Percentiles rank a stretch among this genome's conserved stretches.
phyloP scores from a whole-genome alignment of 2,329 filamentous ascomycete species.

The Lasiodiplodia citricola region DNA sequence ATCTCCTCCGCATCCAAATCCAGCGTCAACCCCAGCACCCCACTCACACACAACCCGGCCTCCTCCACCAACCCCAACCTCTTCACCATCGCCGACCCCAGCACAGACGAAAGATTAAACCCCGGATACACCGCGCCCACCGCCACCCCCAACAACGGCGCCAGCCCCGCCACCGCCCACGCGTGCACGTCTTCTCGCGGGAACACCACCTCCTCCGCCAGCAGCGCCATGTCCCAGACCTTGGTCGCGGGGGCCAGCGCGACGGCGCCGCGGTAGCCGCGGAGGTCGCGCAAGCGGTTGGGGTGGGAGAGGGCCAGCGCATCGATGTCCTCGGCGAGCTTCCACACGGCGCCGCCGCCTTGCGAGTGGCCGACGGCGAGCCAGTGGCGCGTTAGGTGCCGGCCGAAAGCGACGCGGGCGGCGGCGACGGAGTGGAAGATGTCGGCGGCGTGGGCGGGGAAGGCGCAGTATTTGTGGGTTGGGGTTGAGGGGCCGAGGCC shows the following conservation, averaged over 20 bases:
- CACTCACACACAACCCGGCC: background rate
- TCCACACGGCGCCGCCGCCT: background rate
- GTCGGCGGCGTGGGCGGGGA: background rate
- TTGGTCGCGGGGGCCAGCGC: background rate
- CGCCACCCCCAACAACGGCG: background rate
- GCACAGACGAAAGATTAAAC: background rate
- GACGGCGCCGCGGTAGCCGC: background rate
- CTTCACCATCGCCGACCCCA: too few species aligned
- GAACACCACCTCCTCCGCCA: background rate
- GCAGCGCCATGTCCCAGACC: background rate
- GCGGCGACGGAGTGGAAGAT: background rate
- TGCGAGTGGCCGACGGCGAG: background rate
- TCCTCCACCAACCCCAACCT: background rate
- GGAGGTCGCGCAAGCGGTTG: background rate
- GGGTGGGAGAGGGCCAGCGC: background rate
- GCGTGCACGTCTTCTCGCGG: background rate
- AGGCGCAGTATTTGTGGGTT: background rate
- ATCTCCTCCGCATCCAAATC: background rate
- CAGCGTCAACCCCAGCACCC: background rate
- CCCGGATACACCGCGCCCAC: fast-evolving
- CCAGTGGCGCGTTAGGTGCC: background rate
- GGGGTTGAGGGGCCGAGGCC: background rate
- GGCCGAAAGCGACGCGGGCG: background rate
- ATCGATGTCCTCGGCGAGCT: background rate
- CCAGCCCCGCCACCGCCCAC: background rate